Base-by-base conservation (phyloP, 2,329 filamentous ascomycete genomes). In the Colletotrichum magnum region DNA sequence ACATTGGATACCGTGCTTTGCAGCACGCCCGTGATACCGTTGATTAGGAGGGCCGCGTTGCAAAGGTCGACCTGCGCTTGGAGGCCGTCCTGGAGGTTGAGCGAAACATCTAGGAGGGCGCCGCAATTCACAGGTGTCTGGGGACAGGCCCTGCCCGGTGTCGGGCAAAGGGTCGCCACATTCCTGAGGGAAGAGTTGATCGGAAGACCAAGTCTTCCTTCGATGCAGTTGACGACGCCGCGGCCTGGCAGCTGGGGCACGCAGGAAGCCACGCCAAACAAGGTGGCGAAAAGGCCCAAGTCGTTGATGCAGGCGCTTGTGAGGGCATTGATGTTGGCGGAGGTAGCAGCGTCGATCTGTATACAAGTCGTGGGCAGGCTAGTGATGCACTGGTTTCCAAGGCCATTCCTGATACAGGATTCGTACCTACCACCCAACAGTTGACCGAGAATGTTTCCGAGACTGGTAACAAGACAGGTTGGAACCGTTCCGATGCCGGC, bases 181-280 rank as follows among this genome's bases (percentile, higher is more conserved):
- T 36, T 24, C 6, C 32, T 36, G 15, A 21, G 45, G 2, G 60
- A 43, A 12, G 26, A 41, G 21, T 21, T 21, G 45, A 32, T 15
- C 0, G 47, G 59, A 2, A 68, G 16, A 4, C 47, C 52, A 28
- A 64, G 47, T 3, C 4, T 12, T 2, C 15, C 15, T 12, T 64
- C 53, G 39, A 68, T 39, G 7, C 65, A 68, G 6, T 36, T 50
- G 60, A 68, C 53, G 4, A 58, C 36, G 2, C 18, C 24, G 26
- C 52, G 7, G 6, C 45, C 28, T 6, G 32, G 18, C 1, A 9
- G 21, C 7, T 12, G 15, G 12, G 5, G 4, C 47, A 48, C 21
- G 6, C n/a, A 41, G 6, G 4, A 3, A 9, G 7, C 9, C 1
- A 41, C 13, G 5, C 36, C 36, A 1, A 6, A 16, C 6, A 24